A percentile compares a stretch with the other conserved stretches of the same genome.
Evolutionary conservation across 2,329 filamentous ascomycete genomes (phyloP).

Genomic region (Pseudogymnoascus sp.): DNA sequence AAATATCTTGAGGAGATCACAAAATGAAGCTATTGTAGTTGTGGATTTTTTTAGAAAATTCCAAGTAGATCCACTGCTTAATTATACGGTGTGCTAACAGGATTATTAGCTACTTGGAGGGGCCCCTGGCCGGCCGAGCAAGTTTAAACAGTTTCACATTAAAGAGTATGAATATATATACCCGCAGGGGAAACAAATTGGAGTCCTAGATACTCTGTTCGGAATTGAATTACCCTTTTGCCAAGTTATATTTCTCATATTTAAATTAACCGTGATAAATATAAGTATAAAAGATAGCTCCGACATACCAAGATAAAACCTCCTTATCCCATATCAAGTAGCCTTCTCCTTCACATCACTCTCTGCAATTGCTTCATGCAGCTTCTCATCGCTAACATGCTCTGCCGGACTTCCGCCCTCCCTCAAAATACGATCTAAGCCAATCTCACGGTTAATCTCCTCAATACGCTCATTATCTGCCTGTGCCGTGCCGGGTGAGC

Average conservation of each 20-base stretch:
- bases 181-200: too few relatives aligned
- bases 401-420: background rate
- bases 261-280: background rate
- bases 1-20: too few relatives aligned
- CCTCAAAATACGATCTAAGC: slow-evolving; percentile 35
- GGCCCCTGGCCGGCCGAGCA: too few relatives aligned
- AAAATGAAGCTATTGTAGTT: too few relatives aligned
- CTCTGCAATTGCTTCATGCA: background rate
- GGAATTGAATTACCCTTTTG: too few relatives aligned
- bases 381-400: slow-evolving; percentile 4
- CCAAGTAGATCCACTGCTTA: too few relatives aligned
- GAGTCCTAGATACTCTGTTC: too few relatives aligned
- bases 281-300: background rate
- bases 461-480: slow-evolving; percentile 45
- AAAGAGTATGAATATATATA: too few relatives aligned
- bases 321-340: background rate
- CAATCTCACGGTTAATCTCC: slow-evolving; percentile 64
- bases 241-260: background rate
- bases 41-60: too few relatives aligned
- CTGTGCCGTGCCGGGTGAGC: slow-evolving; percentile 13
- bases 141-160: too few relatives aligned
- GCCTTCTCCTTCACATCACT: background rate
- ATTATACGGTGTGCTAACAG: too few relatives aligned
- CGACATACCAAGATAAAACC: background rate
- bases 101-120: too few relatives aligned